A percentile compares a stretch with the other conserved stretches of the same genome.
These are phyloP conservation scores for Cryptosporidium parvum DNA, from an alignment of 169 alveolate genomes.

Conservation along the genomic window DNA sequence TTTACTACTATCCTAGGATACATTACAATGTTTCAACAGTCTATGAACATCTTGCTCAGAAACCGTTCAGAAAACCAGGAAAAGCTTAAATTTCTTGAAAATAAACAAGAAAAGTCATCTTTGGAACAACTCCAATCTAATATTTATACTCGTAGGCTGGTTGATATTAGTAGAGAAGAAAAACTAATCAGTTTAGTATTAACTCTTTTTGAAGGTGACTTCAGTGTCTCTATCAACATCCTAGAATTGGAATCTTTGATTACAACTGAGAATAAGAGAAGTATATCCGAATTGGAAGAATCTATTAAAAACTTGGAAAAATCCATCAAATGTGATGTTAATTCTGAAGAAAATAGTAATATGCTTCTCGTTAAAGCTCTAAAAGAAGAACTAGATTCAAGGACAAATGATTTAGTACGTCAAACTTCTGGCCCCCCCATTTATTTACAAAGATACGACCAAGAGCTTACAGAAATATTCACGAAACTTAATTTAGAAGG, in stretches of 20 bases:
- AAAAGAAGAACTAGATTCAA: background rate
- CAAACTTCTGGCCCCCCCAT: background rate
- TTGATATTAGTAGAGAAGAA: background rate
- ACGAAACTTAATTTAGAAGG: background rate
- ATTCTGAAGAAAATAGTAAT: background rate
- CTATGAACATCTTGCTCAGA: background rate
- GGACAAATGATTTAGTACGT: background rate
- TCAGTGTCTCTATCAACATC: background rate
- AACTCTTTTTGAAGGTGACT: constrained; percentile 1
- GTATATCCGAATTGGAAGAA: background rate
- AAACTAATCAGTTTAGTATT: background rate
- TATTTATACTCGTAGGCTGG: background rate
- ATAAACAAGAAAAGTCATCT: background rate
- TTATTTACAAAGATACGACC: background rate
- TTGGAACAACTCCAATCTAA: constrained; percentile 3
- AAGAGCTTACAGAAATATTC: background rate
- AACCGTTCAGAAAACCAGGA: background rate
- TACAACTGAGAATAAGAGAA: background rate
- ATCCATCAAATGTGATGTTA: background rate
- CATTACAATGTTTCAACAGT: background rate
- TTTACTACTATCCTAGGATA: background rate
- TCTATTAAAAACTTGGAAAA: background rate
- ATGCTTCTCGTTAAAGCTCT: background rate
- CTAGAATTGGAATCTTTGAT: constrained; percentile 6
- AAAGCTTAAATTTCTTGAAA: background rate